Base-by-base conservation (phyloP, 164 flowering plant species). In the Sedum album region DNA sequence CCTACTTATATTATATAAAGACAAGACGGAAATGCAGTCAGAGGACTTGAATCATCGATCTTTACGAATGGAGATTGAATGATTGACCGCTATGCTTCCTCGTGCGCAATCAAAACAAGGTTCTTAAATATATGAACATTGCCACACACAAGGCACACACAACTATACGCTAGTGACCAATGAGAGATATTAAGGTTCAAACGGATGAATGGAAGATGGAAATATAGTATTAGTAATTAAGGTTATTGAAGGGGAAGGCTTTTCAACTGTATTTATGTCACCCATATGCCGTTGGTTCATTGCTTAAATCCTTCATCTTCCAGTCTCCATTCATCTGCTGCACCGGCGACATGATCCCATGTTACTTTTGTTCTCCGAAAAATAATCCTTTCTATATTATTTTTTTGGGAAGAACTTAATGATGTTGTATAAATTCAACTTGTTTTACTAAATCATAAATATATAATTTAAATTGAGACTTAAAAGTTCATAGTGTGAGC, bases 181-280 rank as follows among this genome's bases (percentile, higher is more conserved):
- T 44, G 48, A 11, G 48, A 44, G 55, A n/a, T 49, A 49, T 49
- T 49, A 20, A 49, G n/a, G 3, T 49, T 49, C 4, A 13, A 4
- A n/a, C 1, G 1, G 4, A 4, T 20, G 55, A 49, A 49, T 20
- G 55, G n/a, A 20, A 6, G n/a, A 20, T 20, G 25, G n/a, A 1
- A 9, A n/a, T 2, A n/a, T 20, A 4, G 23, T 20, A 5, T 49
- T 4, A 4, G 10, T 49, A 20, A 6, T 49, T 20, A 1, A n/a
- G 8, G 6, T 20, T 49, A 1, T 49, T 49, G 23, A 5, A 11
- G 15, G 51, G 48, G 55, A n/a, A 6, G 23, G 25, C n/a, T 49
- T n/a, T n/a, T 49, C 55, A 49, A 49, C 55, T 20, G 55, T 20
- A 49, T 49, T 49, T 49, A 49, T 49, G 55, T 49, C 55, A 49